phyloP scores from a whole-genome alignment of 1,139 yeast genomes.

The Zygosaccharomyces sapae region DNA sequence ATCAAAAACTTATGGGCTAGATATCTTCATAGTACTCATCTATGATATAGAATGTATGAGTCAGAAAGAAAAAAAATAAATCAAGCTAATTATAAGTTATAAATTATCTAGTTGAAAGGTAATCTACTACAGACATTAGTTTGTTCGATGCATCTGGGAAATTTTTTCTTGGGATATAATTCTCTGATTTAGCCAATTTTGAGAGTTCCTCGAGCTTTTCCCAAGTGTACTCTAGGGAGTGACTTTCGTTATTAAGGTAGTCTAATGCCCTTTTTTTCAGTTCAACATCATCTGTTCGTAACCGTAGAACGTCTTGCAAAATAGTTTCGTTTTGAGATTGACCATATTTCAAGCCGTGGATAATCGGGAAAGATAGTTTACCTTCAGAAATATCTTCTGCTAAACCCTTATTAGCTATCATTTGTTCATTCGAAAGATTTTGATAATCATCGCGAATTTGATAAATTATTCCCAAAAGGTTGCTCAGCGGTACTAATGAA shows the following conservation, averaged over 20 bases:
- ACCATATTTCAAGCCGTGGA: conserved; percentile 51
- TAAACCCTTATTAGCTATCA: conserved; percentile 68
- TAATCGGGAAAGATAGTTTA: conserved; percentile 77
- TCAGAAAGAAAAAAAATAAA: too few species aligned
- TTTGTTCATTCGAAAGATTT: conserved; percentile 52
- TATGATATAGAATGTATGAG: too few species aligned
- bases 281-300: conserved; percentile 40
- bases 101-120: conserved; percentile 10
- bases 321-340: conserved; percentile 39
- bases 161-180: conserved; percentile 19
- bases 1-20: too few species aligned
- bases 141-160: conserved; percentile 12
- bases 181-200: conserved; percentile 16
- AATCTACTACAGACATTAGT: conserved; percentile 13
- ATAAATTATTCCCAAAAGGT: conserved; percentile 72
- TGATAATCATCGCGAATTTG: conserved; percentile 81
- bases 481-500: conserved; percentile 55
- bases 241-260: conserved; percentile 43
- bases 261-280: conserved; percentile 48
- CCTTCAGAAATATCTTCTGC: conserved; percentile 91
- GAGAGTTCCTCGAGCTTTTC: conserved; percentile 18
- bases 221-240: conserved; percentile 28
- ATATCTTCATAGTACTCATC: too few species aligned
- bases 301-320: conserved; percentile 38
- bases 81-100: too few species aligned